These are phyloP conservation scores for Sugiyamaella castrensis DNA, from an alignment of 1,139 yeast genomes.

Conservation along the genomic window DNA sequence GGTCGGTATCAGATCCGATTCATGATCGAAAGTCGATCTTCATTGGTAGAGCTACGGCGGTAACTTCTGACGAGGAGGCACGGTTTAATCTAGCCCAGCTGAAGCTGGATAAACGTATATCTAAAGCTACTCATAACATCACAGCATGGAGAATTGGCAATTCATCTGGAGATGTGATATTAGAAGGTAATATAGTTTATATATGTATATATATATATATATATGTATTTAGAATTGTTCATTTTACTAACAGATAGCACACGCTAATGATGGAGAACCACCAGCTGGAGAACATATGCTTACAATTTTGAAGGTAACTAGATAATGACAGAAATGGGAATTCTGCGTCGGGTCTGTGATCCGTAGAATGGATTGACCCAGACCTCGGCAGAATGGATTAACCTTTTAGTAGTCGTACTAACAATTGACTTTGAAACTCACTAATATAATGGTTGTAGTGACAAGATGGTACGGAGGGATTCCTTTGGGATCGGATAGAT, in stretches of 20 bases:
- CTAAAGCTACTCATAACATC: slow-evolving; percentile 71
- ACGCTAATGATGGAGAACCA: slow-evolving; percentile 79
- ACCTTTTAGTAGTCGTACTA: slow-evolving; percentile 23
- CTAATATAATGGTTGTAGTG: slow-evolving; percentile 82
- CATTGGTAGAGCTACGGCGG: slow-evolving; percentile 65
- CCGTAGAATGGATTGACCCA: no score
- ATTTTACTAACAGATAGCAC: slow-evolving; percentile 41
- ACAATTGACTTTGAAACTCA: slow-evolving; percentile 48
- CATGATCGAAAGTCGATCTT: slow-evolving; percentile 81
- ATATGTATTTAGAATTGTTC: not conserved
- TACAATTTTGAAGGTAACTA: slow-evolving; percentile 54
- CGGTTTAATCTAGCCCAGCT: slow-evolving; percentile 44
- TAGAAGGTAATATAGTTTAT: slow-evolving; percentile 6
- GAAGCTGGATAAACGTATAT: slow-evolving; percentile 57
- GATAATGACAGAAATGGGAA: not conserved
- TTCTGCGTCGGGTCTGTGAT: no score
- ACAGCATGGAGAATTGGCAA: slow-evolving; percentile 72
- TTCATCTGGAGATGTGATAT: slow-evolving; percentile 40
- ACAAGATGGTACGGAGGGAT: slow-evolving; percentile 90
- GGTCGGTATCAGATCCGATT: slow-evolving; percentile 72
- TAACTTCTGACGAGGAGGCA: slow-evolving; percentile 62
- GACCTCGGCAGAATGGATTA: no score
- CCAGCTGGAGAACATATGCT: slow-evolving; percentile 80
- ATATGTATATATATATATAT: not conserved
- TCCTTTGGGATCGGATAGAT: slow-evolving; percentile 79